Evolutionary conservation across 169 alveolate species (phyloP), one percentile per base, ranked within the genome.

Genomic region (Babesia divergens): DNA sequence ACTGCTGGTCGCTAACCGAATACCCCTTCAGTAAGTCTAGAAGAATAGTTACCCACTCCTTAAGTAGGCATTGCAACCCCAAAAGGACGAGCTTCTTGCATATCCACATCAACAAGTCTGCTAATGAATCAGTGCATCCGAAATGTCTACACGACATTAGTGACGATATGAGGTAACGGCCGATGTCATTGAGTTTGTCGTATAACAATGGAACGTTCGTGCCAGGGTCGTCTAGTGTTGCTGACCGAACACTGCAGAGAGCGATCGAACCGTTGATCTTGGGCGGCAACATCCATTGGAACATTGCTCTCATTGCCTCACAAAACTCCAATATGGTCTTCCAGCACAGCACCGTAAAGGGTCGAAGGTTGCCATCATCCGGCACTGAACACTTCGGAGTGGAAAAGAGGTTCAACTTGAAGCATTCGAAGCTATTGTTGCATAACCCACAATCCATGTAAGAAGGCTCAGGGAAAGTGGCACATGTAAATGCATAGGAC

Each of bases 281-380:
- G 34, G 49, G 77, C 40, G 77, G 67, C 50, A 66, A n/a, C 2
- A 66, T 66, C 77, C 65, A 54, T 44, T 66, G 65, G 29, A 66
- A 38, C 58, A 66, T 26, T n/a, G 77, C 31, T 5, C 54, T 6
- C 67, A 66, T 53, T 11, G 58, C 51, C 11, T 16, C 16, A 31
- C 67, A 50, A n/a, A 40, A 51, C 31, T 66, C 77, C 31, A 38
- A 54, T 0, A 66, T 52, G 50, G 35, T 52, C 66, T 66, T 66
- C 77, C 77, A 66, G 55, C 77, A 66, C 26, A 66, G 42, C 24
- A 66, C 77, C 14, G 77, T 66, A 40, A 66, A 51, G 22, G 77
- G 77, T 20, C 77, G 4, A 13, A 54, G 32, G 52, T 66, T 66
- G 24, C 65, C 40, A 56, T 66, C 77, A 16, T 66, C 77, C 28